Evolutionary conservation across 495 filamentous ascomycete genomes (phyloP).

Genomic region (Bombardia bombarda): DNA sequence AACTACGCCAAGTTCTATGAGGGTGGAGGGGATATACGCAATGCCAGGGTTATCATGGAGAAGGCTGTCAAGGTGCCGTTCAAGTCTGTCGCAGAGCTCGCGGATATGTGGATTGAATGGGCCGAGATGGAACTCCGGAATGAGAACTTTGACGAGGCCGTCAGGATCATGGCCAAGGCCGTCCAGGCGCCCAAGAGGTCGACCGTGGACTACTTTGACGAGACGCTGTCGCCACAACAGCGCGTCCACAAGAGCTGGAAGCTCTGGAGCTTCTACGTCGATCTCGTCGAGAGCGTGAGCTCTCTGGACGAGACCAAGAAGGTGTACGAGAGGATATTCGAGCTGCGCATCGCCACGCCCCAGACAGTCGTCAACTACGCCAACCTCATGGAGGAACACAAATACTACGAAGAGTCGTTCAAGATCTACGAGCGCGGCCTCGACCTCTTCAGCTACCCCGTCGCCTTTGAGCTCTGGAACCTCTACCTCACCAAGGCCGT

Average conservation of each 20-base stretch:
- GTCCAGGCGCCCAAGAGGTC: slow-evolving; percentile 92
- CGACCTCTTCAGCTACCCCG: slow-evolving; percentile 94
- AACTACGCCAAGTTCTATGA: slow-evolving; percentile 99
- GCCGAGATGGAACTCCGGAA: slow-evolving; percentile 94
- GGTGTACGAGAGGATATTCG: slow-evolving; percentile 95
- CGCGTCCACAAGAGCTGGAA: slow-evolving; percentile 99
- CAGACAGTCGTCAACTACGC: slow-evolving; percentile 99
- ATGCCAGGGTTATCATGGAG: slow-evolving; percentile 86
- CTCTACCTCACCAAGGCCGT: slow-evolving; percentile 96
- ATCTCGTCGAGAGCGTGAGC: slow-evolving; percentile 90
- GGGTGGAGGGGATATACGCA: slow-evolving; percentile 73
- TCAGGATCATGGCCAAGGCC: slow-evolving; percentile 94
- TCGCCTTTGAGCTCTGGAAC: slow-evolving; percentile 98
- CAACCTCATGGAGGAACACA: slow-evolving; percentile 89
- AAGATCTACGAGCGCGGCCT: slow-evolving; percentile 96
- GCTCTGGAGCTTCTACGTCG: slow-evolving; percentile 98
- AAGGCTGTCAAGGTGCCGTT: slow-evolving; percentile 97
- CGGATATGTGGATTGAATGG: slow-evolving; percentile 98
- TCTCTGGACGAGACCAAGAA: slow-evolving; percentile 87
- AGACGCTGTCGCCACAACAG: slow-evolving; percentile 87
- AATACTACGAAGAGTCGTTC: slow-evolving; percentile 96
- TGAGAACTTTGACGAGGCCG: slow-evolving; percentile 91
- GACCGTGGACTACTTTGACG: slow-evolving; percentile 96
- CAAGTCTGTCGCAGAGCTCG: slow-evolving; percentile 88
- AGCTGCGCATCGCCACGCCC: slow-evolving; percentile 93